phyloP scores from a whole-genome alignment of 768 basidiomycete species.

The Termitomyces eurrhizus region DNA sequence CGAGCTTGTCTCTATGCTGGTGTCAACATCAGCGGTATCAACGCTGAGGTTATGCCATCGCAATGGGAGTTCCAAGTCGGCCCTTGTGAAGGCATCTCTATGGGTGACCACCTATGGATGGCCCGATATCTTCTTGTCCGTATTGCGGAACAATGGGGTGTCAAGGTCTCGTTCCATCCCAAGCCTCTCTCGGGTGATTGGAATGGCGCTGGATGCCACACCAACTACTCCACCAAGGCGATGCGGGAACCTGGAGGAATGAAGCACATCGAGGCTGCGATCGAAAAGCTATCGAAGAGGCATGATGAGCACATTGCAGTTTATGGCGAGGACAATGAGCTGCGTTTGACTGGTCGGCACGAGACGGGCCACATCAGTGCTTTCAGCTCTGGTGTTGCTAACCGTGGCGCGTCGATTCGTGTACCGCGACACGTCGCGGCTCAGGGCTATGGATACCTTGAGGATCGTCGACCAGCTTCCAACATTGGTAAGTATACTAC shows the following conservation, averaged over 20 bases:
- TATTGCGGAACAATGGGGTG: constrained; percentile 95
- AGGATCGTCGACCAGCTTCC: constrained; percentile 96
- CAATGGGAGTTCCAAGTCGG: constrained; percentile 99
- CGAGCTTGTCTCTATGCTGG: constrained; percentile 93
- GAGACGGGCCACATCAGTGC: constrained; percentile 93
- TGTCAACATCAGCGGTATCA: constrained; percentile 98
- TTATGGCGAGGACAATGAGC: constrained; percentile 97
- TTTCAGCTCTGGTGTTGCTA: constrained; percentile 95
- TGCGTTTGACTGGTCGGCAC: constrained; percentile 92
- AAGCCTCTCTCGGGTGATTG: constrained; percentile 97
- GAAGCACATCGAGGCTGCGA: constrained; percentile 87
- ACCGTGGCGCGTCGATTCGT: constrained; percentile 96
- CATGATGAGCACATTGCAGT: constrained; percentile 96
- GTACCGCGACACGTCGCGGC: constrained; percentile 91
- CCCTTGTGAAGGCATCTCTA: constrained; percentile 94
- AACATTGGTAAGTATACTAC: constrained; percentile 76
- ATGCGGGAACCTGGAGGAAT: constrained; percentile 96
- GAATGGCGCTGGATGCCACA: constrained; percentile 99
- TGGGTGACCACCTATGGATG: constrained; percentile 99
- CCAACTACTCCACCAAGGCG: constrained; percentile 92
- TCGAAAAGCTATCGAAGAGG: constrained; percentile 86
- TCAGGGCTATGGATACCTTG: constrained; percentile 93
- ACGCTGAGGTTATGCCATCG: constrained; percentile 99
- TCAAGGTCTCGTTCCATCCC: constrained; percentile 99
- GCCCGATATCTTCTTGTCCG: constrained; percentile 94